phyloP scores from a whole-genome alignment of 2,329 filamentous ascomycete species.

The Xylaria sp. region DNA sequence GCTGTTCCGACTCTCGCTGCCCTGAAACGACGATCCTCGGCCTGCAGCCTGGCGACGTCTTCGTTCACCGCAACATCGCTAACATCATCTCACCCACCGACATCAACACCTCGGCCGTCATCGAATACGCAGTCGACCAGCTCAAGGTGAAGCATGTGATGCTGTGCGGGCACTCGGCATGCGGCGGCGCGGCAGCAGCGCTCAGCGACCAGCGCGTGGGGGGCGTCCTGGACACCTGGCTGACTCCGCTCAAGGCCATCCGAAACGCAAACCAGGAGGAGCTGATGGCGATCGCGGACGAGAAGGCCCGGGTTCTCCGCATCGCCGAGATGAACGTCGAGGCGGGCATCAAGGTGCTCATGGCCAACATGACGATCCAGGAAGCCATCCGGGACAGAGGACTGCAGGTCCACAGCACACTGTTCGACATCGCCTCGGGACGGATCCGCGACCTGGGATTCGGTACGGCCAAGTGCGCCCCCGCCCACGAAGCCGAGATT shows the following conservation, averaged over 20 bases:
- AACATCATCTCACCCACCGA: conserved; percentile 82
- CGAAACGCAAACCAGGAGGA: conserved; percentile 62
- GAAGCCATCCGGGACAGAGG: conserved; percentile 77
- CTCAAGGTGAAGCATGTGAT: conserved; percentile 77
- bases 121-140: conserved; percentile 80
- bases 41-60: conserved; percentile 83
- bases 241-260: conserved; percentile 61
- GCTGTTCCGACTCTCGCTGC: conserved; percentile 86
- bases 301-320: conserved; percentile 64
- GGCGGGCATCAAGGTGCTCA: conserved; percentile 72
- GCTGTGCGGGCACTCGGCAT: conserved; percentile 74
- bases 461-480: conserved; percentile 50
- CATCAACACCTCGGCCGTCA: conserved; percentile 77
- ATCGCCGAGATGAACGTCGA: conserved; percentile 83
- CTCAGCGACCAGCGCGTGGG: conserved; percentile 59
- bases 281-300: conserved; percentile 64
- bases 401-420: conserved; percentile 78
- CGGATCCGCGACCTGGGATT: conserved; percentile 60
- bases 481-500: conserved; percentile 46
- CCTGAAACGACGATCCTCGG: conserved; percentile 85
- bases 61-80: conserved; percentile 91
- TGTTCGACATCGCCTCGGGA: conserved; percentile 72
- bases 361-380: conserved; percentile 74
- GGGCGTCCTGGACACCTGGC: conserved; percentile 66
- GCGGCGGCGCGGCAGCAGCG: conserved; percentile 73